Conservation (phyloP, 2,329 filamentous ascomycete genomes). For the Neobulgaria alba region DNA sequence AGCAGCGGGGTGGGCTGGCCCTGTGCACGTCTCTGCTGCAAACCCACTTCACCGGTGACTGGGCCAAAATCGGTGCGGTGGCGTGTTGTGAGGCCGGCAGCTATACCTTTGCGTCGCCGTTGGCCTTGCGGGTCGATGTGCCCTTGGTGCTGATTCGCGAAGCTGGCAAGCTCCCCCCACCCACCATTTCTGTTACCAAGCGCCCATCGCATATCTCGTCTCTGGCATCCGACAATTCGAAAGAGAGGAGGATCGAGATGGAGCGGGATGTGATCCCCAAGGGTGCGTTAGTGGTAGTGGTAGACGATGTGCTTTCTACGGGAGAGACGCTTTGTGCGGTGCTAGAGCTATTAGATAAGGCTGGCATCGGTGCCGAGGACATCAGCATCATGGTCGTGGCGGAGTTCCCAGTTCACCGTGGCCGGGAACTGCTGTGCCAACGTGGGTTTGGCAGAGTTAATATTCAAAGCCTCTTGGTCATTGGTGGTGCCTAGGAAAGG, state of each 20-base stretch:
- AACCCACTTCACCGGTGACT: constrained; percentile 37
- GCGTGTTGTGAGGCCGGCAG: constrained; percentile 49
- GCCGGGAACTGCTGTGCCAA: constrained; percentile 15
- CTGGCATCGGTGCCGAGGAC: constrained; percentile 12
- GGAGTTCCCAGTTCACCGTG: constrained; percentile 18
- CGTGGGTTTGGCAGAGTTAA: constrained; percentile 16
- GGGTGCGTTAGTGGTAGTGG: constrained; percentile 14
- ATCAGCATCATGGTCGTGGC: constrained; percentile 17
- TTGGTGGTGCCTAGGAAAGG: constrained; percentile 14
- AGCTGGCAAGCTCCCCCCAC: constrained; percentile 50
- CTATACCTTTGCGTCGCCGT: constrained; percentile 43
- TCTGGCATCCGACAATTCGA: constrained; percentile 17
- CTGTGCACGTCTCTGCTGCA: constrained; percentile 44
- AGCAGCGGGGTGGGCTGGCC: constrained; percentile 41
- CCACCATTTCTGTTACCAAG: constrained; percentile 41
- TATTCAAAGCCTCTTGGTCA: constrained; percentile 21
- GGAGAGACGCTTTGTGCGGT: constrained; percentile 20
- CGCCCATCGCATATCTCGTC: constrained; percentile 45
- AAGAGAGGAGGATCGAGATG: constrained; percentile 41
- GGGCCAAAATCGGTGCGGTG: constrained; percentile 38
- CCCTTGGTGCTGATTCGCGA: constrained; percentile 44
- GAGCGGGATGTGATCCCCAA: constrained; percentile 32
- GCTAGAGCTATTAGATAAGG: constrained; percentile 15
- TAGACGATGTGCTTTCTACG: constrained; percentile 22
- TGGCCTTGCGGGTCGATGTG: constrained; percentile 35